Base-by-base conservation (phyloP, 805 yeast genomes). In the Yarrowia osloensis region DNA sequence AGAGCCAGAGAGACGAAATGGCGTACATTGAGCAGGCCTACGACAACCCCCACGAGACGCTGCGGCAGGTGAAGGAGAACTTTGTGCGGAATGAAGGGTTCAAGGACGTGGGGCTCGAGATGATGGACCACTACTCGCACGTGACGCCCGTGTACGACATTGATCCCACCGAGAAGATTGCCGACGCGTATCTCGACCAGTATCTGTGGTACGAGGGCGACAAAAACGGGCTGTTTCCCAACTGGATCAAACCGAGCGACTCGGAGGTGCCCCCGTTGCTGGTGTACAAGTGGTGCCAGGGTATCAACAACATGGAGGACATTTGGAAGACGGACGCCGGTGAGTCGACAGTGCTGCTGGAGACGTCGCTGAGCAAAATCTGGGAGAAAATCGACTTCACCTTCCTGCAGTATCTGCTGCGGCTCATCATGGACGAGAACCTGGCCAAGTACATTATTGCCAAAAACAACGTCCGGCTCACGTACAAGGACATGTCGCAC, bases 201-300 rank as follows among this genome's bases (percentile, higher is more conserved):
- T 95, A 94, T 72, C 79, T 95, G 52, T 95, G 98, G 97, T 94
- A 89, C 77, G 98, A 95, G 74, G 94, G 95, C 11, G 97, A 91
- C 66, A 87, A 89, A 74, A 79, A 97, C 68, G 85, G 87, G 8
- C 77, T 95, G 29, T 95, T 95, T 77, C 99, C 99, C 4, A 88
- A 88, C 74, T 95, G 99, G 99, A 83, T 95, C 44, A 95, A 95
- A 74, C 99, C 99, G 9, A 86, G 90, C 71, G 99, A 95, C 73
- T 84, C 90, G 31, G 99, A 95, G 76, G 88, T 95, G 24, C 96
- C 98, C 0, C 99, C 97, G 0, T 77, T 93, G 35, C 80, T 94
- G 69, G 96, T 90, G 0, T 92, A 94, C 78, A 94, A 93, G 74
- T 95, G 97, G 97, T 87, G 91, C 72, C 96, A 90, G 73, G 97